Evolutionary conservation across 495 filamentous ascomycete genomes (phyloP), one percentile per base, ranked within the genome.

Genomic region (Pyrenula massariospora): DNA sequence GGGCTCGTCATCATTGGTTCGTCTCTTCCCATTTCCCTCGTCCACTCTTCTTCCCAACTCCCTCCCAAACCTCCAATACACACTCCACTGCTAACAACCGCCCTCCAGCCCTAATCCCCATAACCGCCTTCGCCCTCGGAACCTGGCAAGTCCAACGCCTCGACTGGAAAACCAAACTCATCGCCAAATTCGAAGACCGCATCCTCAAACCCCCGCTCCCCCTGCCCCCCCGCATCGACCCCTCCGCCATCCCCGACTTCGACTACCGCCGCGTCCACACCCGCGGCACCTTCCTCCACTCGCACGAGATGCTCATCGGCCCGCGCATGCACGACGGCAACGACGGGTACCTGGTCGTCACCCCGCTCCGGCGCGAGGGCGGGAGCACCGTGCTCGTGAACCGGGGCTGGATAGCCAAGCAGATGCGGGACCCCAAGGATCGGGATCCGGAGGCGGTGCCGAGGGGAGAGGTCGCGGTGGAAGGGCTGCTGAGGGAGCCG

Each of bases 71-170:
- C n/a, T n/a, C n/a, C n/a, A n/a, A n/a, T n/a, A n/a, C n/a, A n/a
- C 15, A 42, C 15, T 15, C 31, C 31, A 5, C 12, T 24, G 15
- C 50, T 61, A 56, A 61, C 36, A 50, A 2, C 12, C 55, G n/a
- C n/a, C n/a, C 15, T 50, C 24, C 62, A 91, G 90, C 90, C 25
- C 67, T 93, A 50, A 97, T 98, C 59, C 93, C 93, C 36, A 74
- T 94, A 49, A 96, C 90, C 3, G 86, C 93, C 53, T 95, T 98
- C 68, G 74, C 74, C 59, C 84, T 98, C 31, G 93, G 93, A 47
- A 88, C 86, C 48, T 98, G 93, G 93, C 93, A 98, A 65, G 85
- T 98, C n/a, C 79, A 94, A 63, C 89, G 93, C 1, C 82, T 98
- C 15, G 79, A 81, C 36, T 92, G 91, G 90, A 98, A 98, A 67